Evolutionary conservation across 2,329 filamentous ascomycete species (phyloP).

Genomic region (Tolypocladium guangdongense): DNA sequence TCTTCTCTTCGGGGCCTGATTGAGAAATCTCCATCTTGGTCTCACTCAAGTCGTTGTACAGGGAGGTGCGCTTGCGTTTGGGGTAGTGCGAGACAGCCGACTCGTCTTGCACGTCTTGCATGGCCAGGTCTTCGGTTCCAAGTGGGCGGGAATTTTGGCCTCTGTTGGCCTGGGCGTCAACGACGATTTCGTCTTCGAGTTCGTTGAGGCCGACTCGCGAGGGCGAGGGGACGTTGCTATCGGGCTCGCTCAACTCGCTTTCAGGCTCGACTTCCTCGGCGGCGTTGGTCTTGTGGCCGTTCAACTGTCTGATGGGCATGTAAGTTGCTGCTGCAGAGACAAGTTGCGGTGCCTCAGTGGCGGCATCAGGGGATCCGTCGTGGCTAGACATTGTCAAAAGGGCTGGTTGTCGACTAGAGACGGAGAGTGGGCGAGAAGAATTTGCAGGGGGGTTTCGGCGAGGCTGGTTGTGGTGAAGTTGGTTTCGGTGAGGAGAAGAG

Average conservation of each 20-base stretch:
- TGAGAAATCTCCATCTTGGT: slow-evolving; percentile 29
- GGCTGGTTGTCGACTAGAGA: neutral
- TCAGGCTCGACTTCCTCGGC: slow-evolving; percentile 28
- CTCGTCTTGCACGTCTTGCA: slow-evolving; percentile 30
- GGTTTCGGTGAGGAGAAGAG: neutral
- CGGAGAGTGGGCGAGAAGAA: neutral
- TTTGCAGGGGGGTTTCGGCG: neutral
- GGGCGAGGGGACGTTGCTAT: slow-evolving; percentile 23
- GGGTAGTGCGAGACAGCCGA: slow-evolving; percentile 30
- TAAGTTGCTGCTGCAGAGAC: slow-evolving; percentile 11
- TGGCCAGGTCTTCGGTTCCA: slow-evolving; percentile 30
- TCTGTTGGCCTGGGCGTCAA: slow-evolving; percentile 31
- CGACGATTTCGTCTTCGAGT: slow-evolving; percentile 43
- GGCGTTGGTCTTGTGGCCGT: slow-evolving; percentile 15
- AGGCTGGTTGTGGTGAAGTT: neutral
- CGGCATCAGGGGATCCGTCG: neutral
- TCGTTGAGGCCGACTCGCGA: slow-evolving; percentile 26
- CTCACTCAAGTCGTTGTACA: slow-evolving; percentile 38
- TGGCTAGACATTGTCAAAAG: neutral
- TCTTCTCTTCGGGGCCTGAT: slow-evolving; percentile 18
- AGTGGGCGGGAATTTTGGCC: slow-evolving; percentile 23
- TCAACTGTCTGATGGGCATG: slow-evolving; percentile 13
- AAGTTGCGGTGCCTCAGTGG: neutral
- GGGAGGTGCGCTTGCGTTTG: slow-evolving; percentile 44
- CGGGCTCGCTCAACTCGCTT: slow-evolving; percentile 33